Conservation (phyloP, 805 yeast genomes). For the Brettanomyces sp. region DNA sequence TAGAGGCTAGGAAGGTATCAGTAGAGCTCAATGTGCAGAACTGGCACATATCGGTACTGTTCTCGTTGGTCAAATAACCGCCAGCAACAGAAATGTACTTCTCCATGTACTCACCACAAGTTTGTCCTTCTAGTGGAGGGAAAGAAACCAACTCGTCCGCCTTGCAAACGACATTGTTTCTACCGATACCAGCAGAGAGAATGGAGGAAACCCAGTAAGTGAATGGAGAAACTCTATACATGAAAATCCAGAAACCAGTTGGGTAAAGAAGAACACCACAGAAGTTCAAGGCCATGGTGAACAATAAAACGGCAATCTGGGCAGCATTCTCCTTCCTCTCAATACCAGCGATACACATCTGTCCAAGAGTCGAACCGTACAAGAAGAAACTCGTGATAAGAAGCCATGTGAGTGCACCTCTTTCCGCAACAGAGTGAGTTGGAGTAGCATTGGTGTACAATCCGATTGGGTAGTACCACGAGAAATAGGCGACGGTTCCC, state of each 20-base stretch:
- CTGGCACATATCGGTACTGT: conserved; percentile 43
- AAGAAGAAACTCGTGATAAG: conserved; percentile 37
- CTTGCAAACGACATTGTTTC: conserved; percentile 37
- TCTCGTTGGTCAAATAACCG: conserved; percentile 37
- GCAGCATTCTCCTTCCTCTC: conserved; percentile 58
- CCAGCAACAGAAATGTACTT: conserved; percentile 29
- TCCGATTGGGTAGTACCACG: conserved; percentile 69
- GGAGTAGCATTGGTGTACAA: conserved; percentile 49
- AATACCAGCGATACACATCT: conserved; percentile 47
- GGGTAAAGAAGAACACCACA: conserved; percentile 69
- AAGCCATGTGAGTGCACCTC: conserved; percentile 48
- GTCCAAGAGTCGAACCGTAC: conserved; percentile 50
- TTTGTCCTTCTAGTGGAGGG: conserved; percentile 42
- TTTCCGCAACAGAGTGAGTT: conserved; percentile 34
- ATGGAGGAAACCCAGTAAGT: conserved; percentile 55
- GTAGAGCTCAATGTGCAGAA: conserved; percentile 53
- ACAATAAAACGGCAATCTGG: conserved; percentile 45
- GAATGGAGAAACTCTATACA: conserved; percentile 66
- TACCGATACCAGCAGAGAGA: conserved; percentile 47
- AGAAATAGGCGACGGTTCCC: conserved; percentile 56
- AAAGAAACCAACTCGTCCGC: conserved; percentile 37
- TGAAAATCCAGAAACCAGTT: conserved; percentile 66
- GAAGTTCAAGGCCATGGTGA: conserved; percentile 57
- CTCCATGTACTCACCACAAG: conserved; percentile 48
- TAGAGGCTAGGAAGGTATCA: conserved; percentile 44